Base-by-base conservation (phyloP, 2,329 filamentous ascomycete genomes). In the Tolypocladium endophyticum region DNA sequence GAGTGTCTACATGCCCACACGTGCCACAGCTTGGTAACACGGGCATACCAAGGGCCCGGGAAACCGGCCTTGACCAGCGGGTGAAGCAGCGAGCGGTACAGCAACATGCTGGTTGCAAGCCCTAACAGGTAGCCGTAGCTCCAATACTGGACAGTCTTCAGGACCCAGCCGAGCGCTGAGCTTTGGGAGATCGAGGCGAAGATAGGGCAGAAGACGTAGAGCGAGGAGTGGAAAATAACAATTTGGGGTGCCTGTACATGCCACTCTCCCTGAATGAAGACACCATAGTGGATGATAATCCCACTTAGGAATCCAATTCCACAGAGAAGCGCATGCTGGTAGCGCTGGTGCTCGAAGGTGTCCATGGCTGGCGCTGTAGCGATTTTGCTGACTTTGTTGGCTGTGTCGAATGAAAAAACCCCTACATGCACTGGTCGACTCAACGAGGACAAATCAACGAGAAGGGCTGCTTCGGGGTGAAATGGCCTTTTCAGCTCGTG, bases 51-150 rank as follows among this genome's bases (percentile, higher is more conserved):
- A 1, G 76, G 76, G 0, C 76, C 75, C 1, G 69, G 69, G 45
- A 77, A 75, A 62, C 64, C 62, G 41, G 61, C 60, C 16, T 68
- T 58, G n/a, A 64, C 67, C 14, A 76, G 65, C 4, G 71, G 72
- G 58, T 77, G 76, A 61, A 76, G 76, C 58, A 74, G 70, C 2
- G 68, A 59, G 20, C 76, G 69, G 64, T 78, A 74, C n/a, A 73
- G 58, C 9, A 68, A 30, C 23, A 77, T 74, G 61, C 50, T 53
- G 18, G 28, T n/a, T n/a, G 30, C 50, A 53, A 53, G 28, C 5
- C 50, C 74, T 77, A 11, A 50, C 38, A 8, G 66, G 36, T 7
- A 68, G 61, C 1, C 20, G 30, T 53, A 53, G 28, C 50, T 53
- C 50, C 28, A 53, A 30, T 33, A 33, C 4, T 12, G 30, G 28